Evolutionary conservation across 2,329 filamentous ascomycete species (phyloP), one percentile per base, ranked within the genome.

Genomic region (Ceratocystis cubensis): DNA sequence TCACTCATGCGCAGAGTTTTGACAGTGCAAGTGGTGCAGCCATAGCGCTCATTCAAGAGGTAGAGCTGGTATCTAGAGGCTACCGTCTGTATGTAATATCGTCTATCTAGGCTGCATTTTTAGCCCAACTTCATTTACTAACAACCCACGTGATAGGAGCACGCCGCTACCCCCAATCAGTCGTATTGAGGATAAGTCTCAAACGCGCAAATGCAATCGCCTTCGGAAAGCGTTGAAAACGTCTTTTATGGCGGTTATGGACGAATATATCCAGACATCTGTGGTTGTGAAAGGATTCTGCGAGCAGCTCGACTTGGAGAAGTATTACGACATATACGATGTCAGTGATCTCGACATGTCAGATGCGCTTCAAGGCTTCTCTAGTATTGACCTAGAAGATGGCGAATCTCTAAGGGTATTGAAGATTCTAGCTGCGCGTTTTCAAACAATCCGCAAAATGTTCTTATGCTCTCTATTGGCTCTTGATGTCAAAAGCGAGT

Each of bases 11-110:
- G 48, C 90, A 95, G 73, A 85, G 87, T 63, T 91, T 95, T 71
- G 91, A 96, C 75, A 84, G 86, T 50, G 87, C 87, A 25, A 86
- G 84, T 50, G 86, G 86, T 48, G 88, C 89, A 41, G 88, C 89
- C 1, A 79, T 96, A 66, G 85, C 88, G 46, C 82, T 96, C 68
- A 87, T 96, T 69, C 92, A 96, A 74, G 92, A 96, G 76, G 91
- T 96, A n/a, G 92, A 96, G 77, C 81, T 96, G 41, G 91, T 96
- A 30, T 95, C 92, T 37, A 85, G 92, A 71, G 92, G 92, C 25
- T 96, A 96, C 75, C 83, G 89, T 76, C 81, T 96, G 85, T 91
- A 76, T 75, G 86, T 78, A 62, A 59, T 25, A 28, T 7, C 1
- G 46, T 17, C 13, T 41, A 15, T 41, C 37, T 41, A 1, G 13